Percentiles rank a stretch among this genome's conserved stretches.
These are phyloP conservation scores for Datura wrightii DNA, from an alignment of 257 asterid genomes.

Conservation along the genomic window DNA sequence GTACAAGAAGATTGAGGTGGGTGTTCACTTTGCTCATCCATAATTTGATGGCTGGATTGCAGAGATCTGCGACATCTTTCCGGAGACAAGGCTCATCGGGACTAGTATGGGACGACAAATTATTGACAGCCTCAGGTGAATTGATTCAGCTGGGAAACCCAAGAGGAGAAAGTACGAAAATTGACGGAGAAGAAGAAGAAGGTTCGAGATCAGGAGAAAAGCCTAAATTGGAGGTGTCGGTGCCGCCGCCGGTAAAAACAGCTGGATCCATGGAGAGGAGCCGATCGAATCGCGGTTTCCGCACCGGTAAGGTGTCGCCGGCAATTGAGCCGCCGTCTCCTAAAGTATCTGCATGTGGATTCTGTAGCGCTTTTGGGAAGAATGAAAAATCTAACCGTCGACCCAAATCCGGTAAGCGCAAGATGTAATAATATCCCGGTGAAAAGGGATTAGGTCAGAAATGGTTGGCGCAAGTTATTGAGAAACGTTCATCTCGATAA, in stretches of 20 bases:
- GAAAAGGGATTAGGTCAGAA: neutral
- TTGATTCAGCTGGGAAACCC: slow-evolving; percentile 41
- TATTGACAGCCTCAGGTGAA: slow-evolving; percentile 53
- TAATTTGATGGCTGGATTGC: slow-evolving; percentile 72
- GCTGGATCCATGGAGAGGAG: slow-evolving; percentile 58
- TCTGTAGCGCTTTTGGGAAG: slow-evolving; percentile 54
- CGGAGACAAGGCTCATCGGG: slow-evolving; percentile 94
- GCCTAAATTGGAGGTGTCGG: slow-evolving; percentile 21
- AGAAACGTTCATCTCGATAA: slow-evolving; percentile 32
- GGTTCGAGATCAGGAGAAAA: neutral
- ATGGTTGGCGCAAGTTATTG: slow-evolving; percentile 29
- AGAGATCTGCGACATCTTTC: slow-evolving; percentile 81
- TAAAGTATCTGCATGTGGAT: slow-evolving; percentile 59
- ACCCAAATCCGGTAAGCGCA: slow-evolving; percentile 48
- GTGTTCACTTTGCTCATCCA: neutral
- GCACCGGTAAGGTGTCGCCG: slow-evolving; percentile 58
- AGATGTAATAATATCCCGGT: slow-evolving; percentile 40
- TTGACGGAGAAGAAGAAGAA: slow-evolving; percentile 8
- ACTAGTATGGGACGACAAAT: slow-evolving; percentile 82
- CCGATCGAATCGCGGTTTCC: slow-evolving; percentile 49
- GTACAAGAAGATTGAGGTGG: neutral
- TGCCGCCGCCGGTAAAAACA: slow-evolving; percentile 30
- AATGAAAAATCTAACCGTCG: slow-evolving; percentile 45
- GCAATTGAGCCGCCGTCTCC: slow-evolving; percentile 63
- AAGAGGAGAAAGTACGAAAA: slow-evolving; percentile 40